Evolutionary conservation across 2,329 filamentous ascomycete species (phyloP).

Genomic region (Colletotrichum caudatum): DNA sequence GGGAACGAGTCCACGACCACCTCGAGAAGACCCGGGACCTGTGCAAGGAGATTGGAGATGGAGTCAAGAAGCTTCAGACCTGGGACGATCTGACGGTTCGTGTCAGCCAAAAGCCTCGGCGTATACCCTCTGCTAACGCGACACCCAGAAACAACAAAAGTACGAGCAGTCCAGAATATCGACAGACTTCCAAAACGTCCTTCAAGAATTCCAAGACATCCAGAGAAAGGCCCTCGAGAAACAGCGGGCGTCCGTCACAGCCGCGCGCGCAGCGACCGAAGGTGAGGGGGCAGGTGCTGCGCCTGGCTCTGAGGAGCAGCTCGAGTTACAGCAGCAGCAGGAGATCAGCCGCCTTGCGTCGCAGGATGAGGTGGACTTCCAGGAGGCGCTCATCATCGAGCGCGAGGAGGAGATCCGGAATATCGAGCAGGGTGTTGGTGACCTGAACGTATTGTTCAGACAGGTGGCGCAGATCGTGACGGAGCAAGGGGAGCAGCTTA

Average conservation of each 20-base stretch:
- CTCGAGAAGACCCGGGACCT: conserved; percentile 87
- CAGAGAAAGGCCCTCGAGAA: conserved; percentile 93
- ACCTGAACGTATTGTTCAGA: conserved; percentile 95
- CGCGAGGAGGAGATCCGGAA: conserved; percentile 97
- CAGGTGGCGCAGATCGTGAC: conserved; percentile 98
- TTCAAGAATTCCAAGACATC: conserved; percentile 92
- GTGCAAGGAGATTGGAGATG: conserved; percentile 93
- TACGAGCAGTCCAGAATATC: conserved; percentile 97
- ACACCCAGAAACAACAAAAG: conserved; percentile 84
- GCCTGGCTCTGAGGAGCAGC: conserved; percentile 48
- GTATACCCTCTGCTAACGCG: not conserved
- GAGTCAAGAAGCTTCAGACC: conserved; percentile 89
- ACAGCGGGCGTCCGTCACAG: conserved; percentile 86
- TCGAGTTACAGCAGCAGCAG: conserved; percentile 72
- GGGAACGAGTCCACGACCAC: conserved; percentile 89
- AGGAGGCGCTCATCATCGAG: conserved; percentile 94
- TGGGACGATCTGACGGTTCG: conserved; percentile 87
- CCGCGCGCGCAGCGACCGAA: conserved; percentile 84
- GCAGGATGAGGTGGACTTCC: conserved; percentile 97
- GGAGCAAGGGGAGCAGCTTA: conserved; percentile 90
- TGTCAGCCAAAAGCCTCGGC: conserved; percentile 22
- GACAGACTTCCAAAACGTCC: conserved; percentile 88
- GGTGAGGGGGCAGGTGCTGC: conserved; percentile 49
- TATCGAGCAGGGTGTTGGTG: conserved; percentile 95
- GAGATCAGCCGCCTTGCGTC: conserved; percentile 85